Evolutionary conservation across 169 alveolate genomes (phyloP).

Genomic region (Eimeria maxima): DNA sequence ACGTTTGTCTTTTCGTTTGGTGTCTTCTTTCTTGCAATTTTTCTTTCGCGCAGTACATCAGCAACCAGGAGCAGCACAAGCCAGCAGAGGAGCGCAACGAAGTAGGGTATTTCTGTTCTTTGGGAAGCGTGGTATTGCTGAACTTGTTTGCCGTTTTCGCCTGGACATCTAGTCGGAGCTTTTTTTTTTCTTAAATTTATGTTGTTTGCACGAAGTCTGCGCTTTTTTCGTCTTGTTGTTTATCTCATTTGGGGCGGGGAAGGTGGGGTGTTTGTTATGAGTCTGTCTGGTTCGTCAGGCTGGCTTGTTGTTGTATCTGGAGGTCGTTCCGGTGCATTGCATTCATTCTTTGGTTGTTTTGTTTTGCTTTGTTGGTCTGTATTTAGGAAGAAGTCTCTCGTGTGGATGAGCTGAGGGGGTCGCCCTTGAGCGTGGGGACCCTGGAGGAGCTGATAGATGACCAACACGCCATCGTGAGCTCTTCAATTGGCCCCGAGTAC

Average conservation of each 20-base stretch:
- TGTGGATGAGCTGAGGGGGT: conserved; percentile 98
- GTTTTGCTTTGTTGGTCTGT: not conserved
- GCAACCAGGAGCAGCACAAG: conserved; percentile 85
- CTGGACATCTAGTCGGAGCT: no score
- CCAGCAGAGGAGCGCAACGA: conserved; percentile 85
- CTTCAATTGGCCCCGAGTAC: conserved; percentile 99
- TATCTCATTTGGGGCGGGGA: no score
- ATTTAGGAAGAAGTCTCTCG: conserved; percentile 80
- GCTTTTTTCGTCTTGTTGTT: no score
- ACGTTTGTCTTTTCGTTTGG: not conserved
- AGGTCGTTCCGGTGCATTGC: not conserved
- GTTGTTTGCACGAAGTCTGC: no score
- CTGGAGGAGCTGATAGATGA: conserved; percentile 99
- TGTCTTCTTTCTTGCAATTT: not conserved
- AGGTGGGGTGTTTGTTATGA: no score
- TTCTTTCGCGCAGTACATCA: conserved; percentile 79
- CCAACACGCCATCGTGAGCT: conserved; percentile 99
- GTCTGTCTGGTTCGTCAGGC: not conserved
- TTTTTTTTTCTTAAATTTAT: no score
- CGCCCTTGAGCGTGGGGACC: conserved; percentile 99
- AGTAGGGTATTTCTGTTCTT: not conserved
- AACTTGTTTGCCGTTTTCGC: no score
- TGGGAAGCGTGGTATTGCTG: not conserved
- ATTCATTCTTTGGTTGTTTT: no score
- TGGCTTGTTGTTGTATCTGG: not conserved